Conservation (phyloP, 306 rosid species). For the Dalbergia cultrata region DNA sequence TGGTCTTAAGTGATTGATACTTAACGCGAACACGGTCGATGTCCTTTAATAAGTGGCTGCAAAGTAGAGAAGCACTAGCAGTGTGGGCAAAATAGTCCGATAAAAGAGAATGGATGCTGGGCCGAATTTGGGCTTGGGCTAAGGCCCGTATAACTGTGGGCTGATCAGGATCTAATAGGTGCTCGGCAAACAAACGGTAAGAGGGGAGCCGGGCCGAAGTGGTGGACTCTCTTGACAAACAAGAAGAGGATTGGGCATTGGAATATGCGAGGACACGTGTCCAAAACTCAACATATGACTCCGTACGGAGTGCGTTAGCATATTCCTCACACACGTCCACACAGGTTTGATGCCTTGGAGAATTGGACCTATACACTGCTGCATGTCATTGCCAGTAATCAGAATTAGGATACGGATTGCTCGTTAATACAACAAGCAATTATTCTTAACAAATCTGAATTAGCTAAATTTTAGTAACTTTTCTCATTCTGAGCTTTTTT, state of each 20-base stretch:
- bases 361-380: constrained; percentile 32
- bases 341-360: constrained; percentile 20
- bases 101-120: constrained; percentile 49
- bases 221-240: constrained; percentile 55
- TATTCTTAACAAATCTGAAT: not conserved
- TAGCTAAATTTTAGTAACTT: too few species aligned
- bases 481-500: too few species aligned
- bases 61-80: constrained; percentile 66
- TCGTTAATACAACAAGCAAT: not conserved
- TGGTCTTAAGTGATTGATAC: constrained; percentile 46
- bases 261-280: constrained; percentile 65
- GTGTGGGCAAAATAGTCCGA: constrained; percentile 71
- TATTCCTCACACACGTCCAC: constrained; percentile 79
- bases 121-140: constrained; percentile 40
- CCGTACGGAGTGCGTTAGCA: constrained; percentile 83
- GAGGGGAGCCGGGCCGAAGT: constrained; percentile 77
- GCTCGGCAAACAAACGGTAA: constrained; percentile 76
- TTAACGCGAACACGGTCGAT: constrained; percentile 57
- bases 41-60: constrained; percentile 66
- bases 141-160: constrained; percentile 53
- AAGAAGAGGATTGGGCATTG: constrained; percentile 29
- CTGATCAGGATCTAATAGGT: constrained; percentile 76
- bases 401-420: not conserved
- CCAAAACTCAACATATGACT: constrained; percentile 85
- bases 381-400: constrained; percentile 5